phyloP scores from a whole-genome alignment of 805 yeast species.

The Cyberlindnera japonica region DNA sequence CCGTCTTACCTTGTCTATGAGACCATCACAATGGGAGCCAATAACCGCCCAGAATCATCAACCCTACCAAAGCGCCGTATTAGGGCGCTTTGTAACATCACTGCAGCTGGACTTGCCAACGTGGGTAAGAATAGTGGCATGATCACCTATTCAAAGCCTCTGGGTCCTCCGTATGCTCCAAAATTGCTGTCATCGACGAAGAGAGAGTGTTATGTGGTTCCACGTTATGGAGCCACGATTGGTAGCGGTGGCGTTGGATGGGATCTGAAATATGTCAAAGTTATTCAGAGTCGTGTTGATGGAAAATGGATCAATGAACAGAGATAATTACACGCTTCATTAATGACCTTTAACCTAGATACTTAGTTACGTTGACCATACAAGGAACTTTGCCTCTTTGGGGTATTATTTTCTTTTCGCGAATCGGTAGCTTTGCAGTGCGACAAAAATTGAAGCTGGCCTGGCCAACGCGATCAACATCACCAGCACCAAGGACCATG shows the following conservation, averaged over 20 bases:
- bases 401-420: neutral
- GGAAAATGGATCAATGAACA: conserved; percentile 61
- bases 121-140: conserved; percentile 71
- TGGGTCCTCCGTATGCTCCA: conserved; percentile 88
- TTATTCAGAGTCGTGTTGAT: conserved; percentile 58
- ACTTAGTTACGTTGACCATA: neutral
- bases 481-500: conserved; percentile 1
- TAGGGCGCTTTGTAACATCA: conserved; percentile 71
- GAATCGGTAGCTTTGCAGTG: no score
- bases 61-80: conserved; percentile 54
- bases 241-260: conserved; percentile 88
- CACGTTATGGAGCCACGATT: conserved; percentile 79
- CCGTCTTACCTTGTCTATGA: conserved; percentile 78
- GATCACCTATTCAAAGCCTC: conserved; percentile 82
- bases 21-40: conserved; percentile 54
- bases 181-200: conserved; percentile 59
- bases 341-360: no score
- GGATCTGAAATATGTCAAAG: conserved; percentile 83
- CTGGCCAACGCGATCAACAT: conserved; percentile 1
- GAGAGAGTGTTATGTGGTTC: conserved; percentile 86
- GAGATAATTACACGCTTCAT: neutral
- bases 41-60: conserved; percentile 39
- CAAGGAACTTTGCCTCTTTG: neutral
- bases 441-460: conserved; percentile 1
- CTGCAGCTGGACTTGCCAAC: conserved; percentile 72